Evolutionary conservation across 1,284 basidiomycete species (phyloP), one percentile per base, ranked within the genome.

Genomic region (Ceratobasidium sp.): DNA sequence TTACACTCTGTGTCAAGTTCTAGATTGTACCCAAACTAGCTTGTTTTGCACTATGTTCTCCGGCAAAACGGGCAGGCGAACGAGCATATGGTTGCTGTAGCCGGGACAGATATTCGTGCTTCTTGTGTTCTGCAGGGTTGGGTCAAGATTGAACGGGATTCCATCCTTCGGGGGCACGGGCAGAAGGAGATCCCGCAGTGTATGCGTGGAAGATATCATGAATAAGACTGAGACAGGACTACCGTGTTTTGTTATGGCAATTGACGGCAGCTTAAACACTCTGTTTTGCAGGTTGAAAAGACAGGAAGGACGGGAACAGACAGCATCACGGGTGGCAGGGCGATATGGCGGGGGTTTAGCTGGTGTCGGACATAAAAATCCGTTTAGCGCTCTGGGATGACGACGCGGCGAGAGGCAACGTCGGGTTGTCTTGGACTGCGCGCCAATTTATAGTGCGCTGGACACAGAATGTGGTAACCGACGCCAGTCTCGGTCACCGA

Each of bases 111-210:
- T 49, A 19, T n/a, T n/a, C n/a, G 27, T 7, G 31, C 65, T 71
- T 71, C 56, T 53, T 48, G 37, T 37, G 19, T 68, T 68, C 48
- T 56, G 41, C 54, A 71, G 68, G 68, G 68, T 24, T 71, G 29
- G 54, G 61, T 71, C 68, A 61, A 46, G 43, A 51, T 27, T 34
- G 19, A 41, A 29, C 39, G 24, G 46, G 29, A 37, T 54, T 31
- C 27, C 24, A 19, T 16, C 27, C 54, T 24, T n/a, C 29, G 54
- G 29, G 27, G n/a, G 5, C 5, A 5, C 27, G 54, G 54, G 54
- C 27, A 56, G 54, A 56, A 56, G 54, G 54, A 31, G 53, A 2
- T 31, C 13, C 31, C 24, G 22, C 51, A 53, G 22, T 53, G 24
- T 53, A 53, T 53, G 51, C 51, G 51, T 24, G 51, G 51, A 53